Evolutionary conservation across 2,329 filamentous ascomycete genomes (phyloP).

Genomic region (Monascus ruber): DNA sequence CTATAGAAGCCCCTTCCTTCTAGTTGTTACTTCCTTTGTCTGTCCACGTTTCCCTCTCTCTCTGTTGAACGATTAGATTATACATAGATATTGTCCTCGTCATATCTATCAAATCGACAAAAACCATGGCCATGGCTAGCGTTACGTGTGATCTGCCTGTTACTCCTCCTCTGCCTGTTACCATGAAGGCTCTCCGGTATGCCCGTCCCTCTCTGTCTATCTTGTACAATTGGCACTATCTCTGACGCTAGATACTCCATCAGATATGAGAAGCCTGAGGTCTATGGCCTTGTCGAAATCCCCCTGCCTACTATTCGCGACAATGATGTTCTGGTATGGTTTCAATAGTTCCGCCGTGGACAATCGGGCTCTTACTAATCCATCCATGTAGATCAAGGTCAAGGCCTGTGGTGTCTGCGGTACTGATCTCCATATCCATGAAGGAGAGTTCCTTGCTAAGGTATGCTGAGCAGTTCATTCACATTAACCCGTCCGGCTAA

Average conservation of each 20-base stretch:
- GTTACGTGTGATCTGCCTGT: too few relatives aligned
- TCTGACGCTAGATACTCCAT: background rate
- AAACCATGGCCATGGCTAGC: too few relatives aligned
- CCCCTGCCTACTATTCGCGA: conserved; percentile 50
- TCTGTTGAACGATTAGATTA: background rate
- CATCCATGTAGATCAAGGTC: conserved; percentile 44
- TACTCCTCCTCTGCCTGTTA: conserved; percentile 3
- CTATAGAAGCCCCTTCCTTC: background rate
- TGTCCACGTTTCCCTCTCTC: background rate
- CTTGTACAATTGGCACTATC: background rate
- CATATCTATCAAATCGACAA: too few relatives aligned
- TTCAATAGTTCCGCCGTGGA: background rate
- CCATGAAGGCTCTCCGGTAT: conserved; percentile 53
- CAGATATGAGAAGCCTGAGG: conserved; percentile 51
- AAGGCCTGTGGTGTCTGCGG: conserved; percentile 56
- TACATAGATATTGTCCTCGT: too few relatives aligned
- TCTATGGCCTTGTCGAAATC: conserved; percentile 50
- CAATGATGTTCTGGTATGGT: conserved; percentile 44
- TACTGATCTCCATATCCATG: conserved; percentile 45
- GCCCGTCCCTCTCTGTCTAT: conserved; percentile 10
- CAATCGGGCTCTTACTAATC: background rate
- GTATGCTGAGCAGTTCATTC: conserved; percentile 16
- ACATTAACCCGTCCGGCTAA: background rate
- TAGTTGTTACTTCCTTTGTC: conserved; percentile 1
- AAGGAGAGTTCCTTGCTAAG: conserved; percentile 54